Conservation (phyloP, 768 basidiomycete species). For the Fistulinella prunicolor region DNA sequence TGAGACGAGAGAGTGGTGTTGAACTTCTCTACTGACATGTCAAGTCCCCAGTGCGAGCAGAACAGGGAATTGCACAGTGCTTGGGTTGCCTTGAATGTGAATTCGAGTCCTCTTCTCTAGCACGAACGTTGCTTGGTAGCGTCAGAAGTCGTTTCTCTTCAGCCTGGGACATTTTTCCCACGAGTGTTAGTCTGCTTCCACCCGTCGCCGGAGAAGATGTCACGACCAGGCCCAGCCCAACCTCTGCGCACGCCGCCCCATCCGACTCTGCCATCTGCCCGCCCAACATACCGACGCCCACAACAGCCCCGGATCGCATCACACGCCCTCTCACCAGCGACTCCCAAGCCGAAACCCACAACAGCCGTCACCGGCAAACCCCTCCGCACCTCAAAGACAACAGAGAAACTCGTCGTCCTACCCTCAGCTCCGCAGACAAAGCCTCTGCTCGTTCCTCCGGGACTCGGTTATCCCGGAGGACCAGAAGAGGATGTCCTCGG, state of each 20-base stretch:
- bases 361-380: constrained; percentile 40
- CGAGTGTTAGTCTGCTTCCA: not conserved
- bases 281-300: constrained; percentile 23
- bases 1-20: no score
- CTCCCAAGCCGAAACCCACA: constrained; percentile 15
- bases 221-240: constrained; percentile 1
- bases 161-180: no score
- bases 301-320: constrained; percentile 21
- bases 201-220: no score
- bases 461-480: constrained; percentile 11
- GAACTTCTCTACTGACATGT: no score
- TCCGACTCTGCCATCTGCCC: constrained; percentile 22
- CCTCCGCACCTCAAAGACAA: constrained; percentile 85
- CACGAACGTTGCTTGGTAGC: no score
- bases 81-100: no score
- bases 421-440: constrained; percentile 89
- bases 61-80: no score
- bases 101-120: no score
- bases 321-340: constrained; percentile 11
- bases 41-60: no score
- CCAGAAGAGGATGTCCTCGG: constrained; percentile 51
- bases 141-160: no score
- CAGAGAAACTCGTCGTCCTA: constrained; percentile 85
- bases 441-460: constrained; percentile 42
- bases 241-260: constrained; percentile 18